These are phyloP conservation scores for Arthrocladium fulminans DNA, from an alignment of 2,329 filamentous ascomycete genomes.

Conservation along the genomic window DNA sequence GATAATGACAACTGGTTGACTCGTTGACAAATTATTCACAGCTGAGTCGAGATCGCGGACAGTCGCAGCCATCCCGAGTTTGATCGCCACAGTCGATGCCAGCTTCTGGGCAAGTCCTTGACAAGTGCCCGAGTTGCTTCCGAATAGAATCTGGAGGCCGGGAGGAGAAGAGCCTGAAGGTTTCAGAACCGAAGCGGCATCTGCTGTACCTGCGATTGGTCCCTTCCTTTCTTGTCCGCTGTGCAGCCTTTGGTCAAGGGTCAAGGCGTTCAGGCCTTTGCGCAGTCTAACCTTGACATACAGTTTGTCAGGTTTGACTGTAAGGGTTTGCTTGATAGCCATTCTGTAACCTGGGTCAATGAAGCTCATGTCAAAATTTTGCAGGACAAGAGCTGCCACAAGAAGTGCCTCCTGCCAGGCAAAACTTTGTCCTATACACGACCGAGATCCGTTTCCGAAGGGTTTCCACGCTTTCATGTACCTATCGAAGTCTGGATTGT, in stretches of 20 bases:
- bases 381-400: slow-evolving; percentile 54
- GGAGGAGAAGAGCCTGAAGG: no score
- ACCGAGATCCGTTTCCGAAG: slow-evolving; percentile 62
- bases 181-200: no score
- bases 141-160: slow-evolving; percentile 61
- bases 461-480: slow-evolving; percentile 50
- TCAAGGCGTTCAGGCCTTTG: no score
- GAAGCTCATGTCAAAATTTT: slow-evolving; percentile 60
- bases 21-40: slow-evolving; percentile 49
- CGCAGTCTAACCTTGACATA: slow-evolving; percentile 51
- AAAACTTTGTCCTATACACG: slow-evolving; percentile 63
- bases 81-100: slow-evolving; percentile 28
- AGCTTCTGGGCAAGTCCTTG: slow-evolving; percentile 58
- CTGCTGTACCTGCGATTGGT: no score
- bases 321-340: slow-evolving; percentile 29
- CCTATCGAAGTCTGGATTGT: slow-evolving; percentile 51
- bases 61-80: slow-evolving; percentile 43
- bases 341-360: slow-evolving; percentile 45
- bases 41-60: slow-evolving; percentile 54
- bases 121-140: slow-evolving; percentile 66
- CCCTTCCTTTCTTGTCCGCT: no score
- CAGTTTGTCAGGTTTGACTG: slow-evolving; percentile 44
- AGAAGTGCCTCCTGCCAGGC: slow-evolving; percentile 64
- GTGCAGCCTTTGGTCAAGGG: no score
- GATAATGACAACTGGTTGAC: slow-evolving; percentile 56